These are phyloP conservation scores for Usnea hakonensis DNA, from an alignment of 495 filamentous ascomycete genomes.

Conservation along the genomic window DNA sequence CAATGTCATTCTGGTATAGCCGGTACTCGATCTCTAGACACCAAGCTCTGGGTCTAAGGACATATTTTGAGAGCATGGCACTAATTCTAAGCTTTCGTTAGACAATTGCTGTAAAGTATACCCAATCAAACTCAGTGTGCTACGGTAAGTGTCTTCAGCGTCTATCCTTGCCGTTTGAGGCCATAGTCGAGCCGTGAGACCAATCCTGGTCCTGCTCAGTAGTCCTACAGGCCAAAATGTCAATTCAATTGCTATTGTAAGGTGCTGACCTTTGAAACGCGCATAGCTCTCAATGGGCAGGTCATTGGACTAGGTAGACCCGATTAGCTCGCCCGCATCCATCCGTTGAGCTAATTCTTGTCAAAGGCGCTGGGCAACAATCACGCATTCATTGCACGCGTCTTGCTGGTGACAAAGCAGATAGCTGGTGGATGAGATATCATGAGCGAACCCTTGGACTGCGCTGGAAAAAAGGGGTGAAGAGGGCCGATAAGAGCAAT, in stretches of 20 bases:
- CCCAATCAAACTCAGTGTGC: conserved; percentile 97
- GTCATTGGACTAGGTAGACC: conserved; percentile 44
- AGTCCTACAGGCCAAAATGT: background rate
- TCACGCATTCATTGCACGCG: conserved; percentile 97
- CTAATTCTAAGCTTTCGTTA: background rate
- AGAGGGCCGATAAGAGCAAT: conserved; percentile 95
- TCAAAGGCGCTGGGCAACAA: conserved; percentile 83
- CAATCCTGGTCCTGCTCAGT: background rate
- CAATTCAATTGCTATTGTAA: no score
- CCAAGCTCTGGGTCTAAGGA: background rate
- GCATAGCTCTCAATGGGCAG: conserved; percentile 73
- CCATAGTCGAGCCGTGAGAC: background rate
- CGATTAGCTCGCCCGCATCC: background rate
- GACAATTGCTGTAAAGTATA: conserved; percentile 95
- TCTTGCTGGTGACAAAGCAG: conserved; percentile 95
- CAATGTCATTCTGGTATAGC: background rate
- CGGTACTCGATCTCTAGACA: no score
- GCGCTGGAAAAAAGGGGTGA: conserved; percentile 95
- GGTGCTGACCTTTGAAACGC: background rate
- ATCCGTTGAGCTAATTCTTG: background rate
- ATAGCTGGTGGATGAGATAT: conserved; percentile 99
- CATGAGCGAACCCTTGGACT: conserved; percentile 76
- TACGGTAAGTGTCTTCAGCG: conserved; percentile 36
- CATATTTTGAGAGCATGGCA: background rate
- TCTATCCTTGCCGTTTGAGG: background rate